A percentile compares a stretch with the other conserved stretches of the same genome.
phyloP scores from a whole-genome alignment of 2,329 filamentous ascomycete genomes.

The Huntiella bhutanensis region DNA sequence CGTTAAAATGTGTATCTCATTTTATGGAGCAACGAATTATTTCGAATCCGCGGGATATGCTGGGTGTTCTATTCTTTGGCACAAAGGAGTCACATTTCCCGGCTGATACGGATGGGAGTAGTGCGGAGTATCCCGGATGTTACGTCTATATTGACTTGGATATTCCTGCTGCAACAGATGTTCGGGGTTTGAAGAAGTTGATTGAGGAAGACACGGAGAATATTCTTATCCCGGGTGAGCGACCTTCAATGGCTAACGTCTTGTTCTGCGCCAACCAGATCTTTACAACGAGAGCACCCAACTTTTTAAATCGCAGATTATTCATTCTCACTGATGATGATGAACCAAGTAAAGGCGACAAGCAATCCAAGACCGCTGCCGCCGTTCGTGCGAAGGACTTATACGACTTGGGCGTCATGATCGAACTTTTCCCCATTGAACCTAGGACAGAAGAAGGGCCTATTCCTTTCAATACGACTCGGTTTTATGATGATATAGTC shows the following conservation, averaged over 20 bases:
- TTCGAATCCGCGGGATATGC: slow-evolving; percentile 89
- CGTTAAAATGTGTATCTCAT: slow-evolving; percentile 82
- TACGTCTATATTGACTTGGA: slow-evolving; percentile 81
- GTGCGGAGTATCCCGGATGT: slow-evolving; percentile 66
- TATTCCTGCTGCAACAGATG: slow-evolving; percentile 68
- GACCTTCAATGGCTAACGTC: slow-evolving; percentile 67
- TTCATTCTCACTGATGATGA: slow-evolving; percentile 95
- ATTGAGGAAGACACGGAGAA: slow-evolving; percentile 62
- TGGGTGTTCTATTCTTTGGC: slow-evolving; percentile 82
- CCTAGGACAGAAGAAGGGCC: background rate
- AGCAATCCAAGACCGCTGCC: slow-evolving; percentile 53
- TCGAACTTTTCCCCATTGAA: slow-evolving; percentile 85
- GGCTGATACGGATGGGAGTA: slow-evolving; percentile 35
- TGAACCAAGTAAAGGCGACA: slow-evolving; percentile 57
- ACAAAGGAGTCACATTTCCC: slow-evolving; percentile 70
- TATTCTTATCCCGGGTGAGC: slow-evolving; percentile 47
- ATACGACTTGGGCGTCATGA: slow-evolving; percentile 78
- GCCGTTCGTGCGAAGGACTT: slow-evolving; percentile 82
- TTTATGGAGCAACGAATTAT: slow-evolving; percentile 98
- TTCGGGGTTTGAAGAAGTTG: slow-evolving; percentile 57
- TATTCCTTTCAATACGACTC: slow-evolving; percentile 57
- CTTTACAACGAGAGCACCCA: slow-evolving; percentile 85
- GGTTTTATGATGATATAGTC: slow-evolving; percentile 92
- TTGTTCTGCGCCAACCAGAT: slow-evolving; percentile 92
- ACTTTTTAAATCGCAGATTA: slow-evolving; percentile 80